These are phyloP conservation scores for Termitomyces sp. DNA, from an alignment of 768 basidiomycete species.

Conservation along the genomic window DNA sequence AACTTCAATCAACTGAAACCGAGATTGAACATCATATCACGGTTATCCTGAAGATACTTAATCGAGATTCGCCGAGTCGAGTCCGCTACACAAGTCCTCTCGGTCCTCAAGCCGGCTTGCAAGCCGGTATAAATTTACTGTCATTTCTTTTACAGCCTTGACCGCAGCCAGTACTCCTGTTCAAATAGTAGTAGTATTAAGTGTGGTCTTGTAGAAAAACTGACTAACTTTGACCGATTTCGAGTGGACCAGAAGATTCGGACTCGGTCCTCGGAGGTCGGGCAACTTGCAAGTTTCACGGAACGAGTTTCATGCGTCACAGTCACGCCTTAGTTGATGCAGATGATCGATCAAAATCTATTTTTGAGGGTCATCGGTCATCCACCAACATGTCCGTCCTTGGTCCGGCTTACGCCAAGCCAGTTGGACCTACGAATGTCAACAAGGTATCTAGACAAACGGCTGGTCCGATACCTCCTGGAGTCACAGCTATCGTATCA, in stretches of 20 bases:
- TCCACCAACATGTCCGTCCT: background rate
- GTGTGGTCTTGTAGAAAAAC: background rate
- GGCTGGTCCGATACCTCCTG: slow-evolving; percentile 6
- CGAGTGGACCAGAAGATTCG: background rate
- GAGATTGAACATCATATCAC: background rate
- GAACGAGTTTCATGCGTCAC: background rate
- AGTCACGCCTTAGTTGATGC: background rate
- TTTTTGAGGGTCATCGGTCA: background rate
- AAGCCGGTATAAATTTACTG: too few species aligned
- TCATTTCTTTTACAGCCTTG: too few species aligned
- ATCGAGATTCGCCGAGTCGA: background rate
- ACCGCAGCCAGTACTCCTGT: too few species aligned
- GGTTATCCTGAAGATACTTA: background rate
- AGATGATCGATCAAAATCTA: slow-evolving; percentile 6
- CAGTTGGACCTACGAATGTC: background rate
- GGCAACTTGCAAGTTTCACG: background rate
- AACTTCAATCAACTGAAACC: background rate
- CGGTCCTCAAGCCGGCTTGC: background rate
- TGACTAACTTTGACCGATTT: background rate
- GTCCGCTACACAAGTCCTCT: background rate
- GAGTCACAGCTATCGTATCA: slow-evolving; percentile 10
- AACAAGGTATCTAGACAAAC: background rate
- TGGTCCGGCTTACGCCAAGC: background rate
- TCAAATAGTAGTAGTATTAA: background rate
- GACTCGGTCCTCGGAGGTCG: background rate